A percentile compares a stretch with the other conserved stretches of the same genome.
Evolutionary conservation across 2,329 filamentous ascomycete genomes (phyloP).

Genomic region (Sporothrix humicola): DNA sequence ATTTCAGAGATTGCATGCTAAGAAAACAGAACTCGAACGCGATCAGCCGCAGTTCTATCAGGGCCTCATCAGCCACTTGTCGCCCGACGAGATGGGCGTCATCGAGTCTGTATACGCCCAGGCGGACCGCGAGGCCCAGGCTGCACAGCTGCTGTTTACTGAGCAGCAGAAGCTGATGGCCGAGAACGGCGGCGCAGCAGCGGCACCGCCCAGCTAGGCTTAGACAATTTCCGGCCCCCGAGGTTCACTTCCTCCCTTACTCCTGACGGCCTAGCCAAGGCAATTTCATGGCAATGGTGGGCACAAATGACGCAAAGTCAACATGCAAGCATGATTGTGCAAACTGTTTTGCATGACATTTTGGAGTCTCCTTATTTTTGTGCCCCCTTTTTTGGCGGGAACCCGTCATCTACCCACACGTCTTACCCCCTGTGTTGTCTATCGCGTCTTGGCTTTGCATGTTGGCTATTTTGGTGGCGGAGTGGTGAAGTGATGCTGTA

Average conservation of each 20-base stretch:
- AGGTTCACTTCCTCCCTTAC: background rate
- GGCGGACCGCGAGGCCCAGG: slow-evolving; percentile 53
- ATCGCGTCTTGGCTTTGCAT: slow-evolving; percentile 12
- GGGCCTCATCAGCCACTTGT: slow-evolving; percentile 77
- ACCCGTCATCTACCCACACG: slow-evolving; percentile 8
- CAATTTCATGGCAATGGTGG: slow-evolving; percentile 15
- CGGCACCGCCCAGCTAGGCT: slow-evolving; percentile 34
- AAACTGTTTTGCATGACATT: background rate
- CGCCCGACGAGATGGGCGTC: slow-evolving; percentile 78
- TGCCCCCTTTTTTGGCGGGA: slow-evolving; percentile 27
- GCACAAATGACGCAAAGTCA: background rate
- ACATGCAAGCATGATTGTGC: background rate
- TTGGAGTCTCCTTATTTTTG: background rate
- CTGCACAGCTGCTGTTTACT: slow-evolving; percentile 25
- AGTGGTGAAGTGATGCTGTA: background rate
- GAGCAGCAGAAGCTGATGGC: slow-evolving; percentile 44
- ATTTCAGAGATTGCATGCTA: background rate
- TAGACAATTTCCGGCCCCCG: too few species aligned
- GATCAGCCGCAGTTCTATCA: slow-evolving; percentile 90
- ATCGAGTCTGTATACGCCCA: slow-evolving; percentile 79
- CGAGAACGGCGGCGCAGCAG: slow-evolving; percentile 38
- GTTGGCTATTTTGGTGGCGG: background rate
- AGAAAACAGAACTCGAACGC: slow-evolving; percentile 76
- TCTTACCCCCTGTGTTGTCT: slow-evolving; percentile 12
- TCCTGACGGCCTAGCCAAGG: slow-evolving; percentile 18